phyloP scores from a whole-genome alignment of 495 filamentous ascomycete species.

The Penicillium salamii region DNA sequence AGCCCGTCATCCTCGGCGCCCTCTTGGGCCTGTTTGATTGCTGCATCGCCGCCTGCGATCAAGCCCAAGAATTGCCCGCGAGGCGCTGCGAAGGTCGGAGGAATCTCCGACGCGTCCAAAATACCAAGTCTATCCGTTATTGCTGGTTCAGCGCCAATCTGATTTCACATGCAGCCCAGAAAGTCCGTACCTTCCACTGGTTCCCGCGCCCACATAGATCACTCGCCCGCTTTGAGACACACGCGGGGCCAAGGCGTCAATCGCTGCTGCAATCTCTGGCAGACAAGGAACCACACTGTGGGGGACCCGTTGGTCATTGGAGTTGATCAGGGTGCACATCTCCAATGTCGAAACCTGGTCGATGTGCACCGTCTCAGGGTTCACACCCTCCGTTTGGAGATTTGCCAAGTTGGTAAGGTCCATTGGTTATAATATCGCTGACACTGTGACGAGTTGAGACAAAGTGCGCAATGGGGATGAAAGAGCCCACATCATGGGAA shows the following conservation, averaged over 20 bases:
- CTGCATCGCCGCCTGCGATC: conserved; percentile 39
- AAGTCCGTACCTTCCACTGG: conserved; percentile 33
- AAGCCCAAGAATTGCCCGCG: conserved; percentile 33
- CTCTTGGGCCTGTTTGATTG: conserved; percentile 38
- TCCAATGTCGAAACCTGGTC: conserved; percentile 35
- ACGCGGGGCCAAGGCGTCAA: conserved; percentile 29
- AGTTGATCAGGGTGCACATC: conserved; percentile 34
- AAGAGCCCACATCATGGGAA: no score
- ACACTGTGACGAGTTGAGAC: no score
- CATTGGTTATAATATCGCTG: conserved; percentile 8
- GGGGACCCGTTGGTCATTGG: conserved; percentile 32
- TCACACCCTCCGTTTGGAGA: conserved; percentile 36
- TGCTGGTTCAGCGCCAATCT: not conserved
- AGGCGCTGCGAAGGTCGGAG: conserved; percentile 37
- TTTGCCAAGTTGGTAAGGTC: conserved; percentile 25
- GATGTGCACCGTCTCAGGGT: conserved; percentile 28
- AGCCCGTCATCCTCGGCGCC: conserved; percentile 35
- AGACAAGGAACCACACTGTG: conserved; percentile 29
- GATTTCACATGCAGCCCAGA: not conserved
- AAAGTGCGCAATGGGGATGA: no score
- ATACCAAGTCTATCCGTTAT: conserved; percentile 31
- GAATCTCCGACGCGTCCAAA: conserved; percentile 40
- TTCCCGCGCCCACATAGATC: conserved; percentile 40
- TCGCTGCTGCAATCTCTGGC: conserved; percentile 28
- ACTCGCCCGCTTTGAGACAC: conserved; percentile 37